A percentile compares a stretch with the other conserved stretches of the same genome.
phyloP scores from a whole-genome alignment of 2,329 filamentous ascomycete genomes.

The Bipolaris sorokiniana region DNA sequence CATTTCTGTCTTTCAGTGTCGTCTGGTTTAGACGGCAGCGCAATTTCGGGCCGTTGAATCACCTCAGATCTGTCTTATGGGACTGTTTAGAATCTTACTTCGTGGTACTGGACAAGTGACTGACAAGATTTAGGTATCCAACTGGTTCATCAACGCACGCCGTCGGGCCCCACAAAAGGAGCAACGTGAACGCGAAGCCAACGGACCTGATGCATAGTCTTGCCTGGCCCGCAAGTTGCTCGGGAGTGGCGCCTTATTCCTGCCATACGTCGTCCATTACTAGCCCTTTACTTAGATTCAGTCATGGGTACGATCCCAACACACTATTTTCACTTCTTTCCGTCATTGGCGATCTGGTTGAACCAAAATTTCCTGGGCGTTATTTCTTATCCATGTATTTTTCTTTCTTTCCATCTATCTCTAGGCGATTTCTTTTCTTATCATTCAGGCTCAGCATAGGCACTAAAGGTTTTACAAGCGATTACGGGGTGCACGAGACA shows the following conservation, averaged over 20 bases:
- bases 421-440: background rate
- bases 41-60: constrained; percentile 6
- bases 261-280: background rate
- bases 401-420: background rate
- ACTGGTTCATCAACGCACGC: constrained; percentile 82
- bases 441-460: background rate
- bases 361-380: background rate
- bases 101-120: constrained; percentile 2
- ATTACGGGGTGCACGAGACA: constrained; percentile 4
- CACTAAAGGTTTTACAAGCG: background rate
- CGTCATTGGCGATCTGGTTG: background rate
- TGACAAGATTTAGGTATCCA: constrained; percentile 62
- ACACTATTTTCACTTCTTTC: background rate
- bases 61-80: background rate
- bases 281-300: background rate
- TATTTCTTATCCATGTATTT: background rate
- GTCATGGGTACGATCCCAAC: background rate
- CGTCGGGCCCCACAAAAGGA: constrained; percentile 57
- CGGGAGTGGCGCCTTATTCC: background rate
- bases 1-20: constrained; percentile 22
- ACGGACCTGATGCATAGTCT: constrained; percentile 18
- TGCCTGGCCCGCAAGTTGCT: background rate
- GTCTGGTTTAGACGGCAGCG: constrained; percentile 6
- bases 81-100: background rate
- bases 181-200: constrained; percentile 35